These are phyloP conservation scores for Toxoplasma gondii DNA, from an alignment of 169 alveolate genomes.

Conservation along the genomic window DNA sequence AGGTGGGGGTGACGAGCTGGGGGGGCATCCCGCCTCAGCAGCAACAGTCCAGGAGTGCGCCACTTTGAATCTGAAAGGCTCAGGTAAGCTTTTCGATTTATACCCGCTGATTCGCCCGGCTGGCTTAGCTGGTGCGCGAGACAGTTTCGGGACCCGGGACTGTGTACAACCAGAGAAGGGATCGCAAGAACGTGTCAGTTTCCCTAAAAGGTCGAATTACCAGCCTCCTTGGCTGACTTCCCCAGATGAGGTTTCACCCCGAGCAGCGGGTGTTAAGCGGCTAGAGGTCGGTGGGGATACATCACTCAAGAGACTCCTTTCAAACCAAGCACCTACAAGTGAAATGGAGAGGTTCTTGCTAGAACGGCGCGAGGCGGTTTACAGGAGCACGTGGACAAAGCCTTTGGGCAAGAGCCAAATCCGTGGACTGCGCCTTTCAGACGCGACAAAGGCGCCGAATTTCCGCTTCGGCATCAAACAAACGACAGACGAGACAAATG, in stretches of 20 bases:
- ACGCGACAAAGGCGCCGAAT: neutral
- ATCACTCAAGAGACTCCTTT: neutral
- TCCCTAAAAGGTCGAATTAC: neutral
- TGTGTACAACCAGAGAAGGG: neutral
- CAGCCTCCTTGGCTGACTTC: neutral
- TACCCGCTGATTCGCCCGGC: neutral
- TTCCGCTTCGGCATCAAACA: conserved; percentile 41
- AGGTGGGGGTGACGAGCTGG: too few species aligned
- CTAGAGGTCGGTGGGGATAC: neutral
- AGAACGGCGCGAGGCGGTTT: neutral
- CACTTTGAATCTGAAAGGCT: too few species aligned
- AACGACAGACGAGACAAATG: conserved; percentile 17
- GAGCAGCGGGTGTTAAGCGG: neutral
- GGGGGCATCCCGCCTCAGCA: too few species aligned
- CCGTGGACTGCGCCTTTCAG: neutral
- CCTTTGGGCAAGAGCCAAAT: neutral
- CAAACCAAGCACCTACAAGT: neutral
- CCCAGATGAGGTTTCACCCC: neutral
- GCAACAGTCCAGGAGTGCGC: too few species aligned
- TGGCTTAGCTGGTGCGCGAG: neutral
- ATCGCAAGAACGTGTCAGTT: neutral
- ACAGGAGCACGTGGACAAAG: neutral
- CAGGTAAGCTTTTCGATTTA: neutral
- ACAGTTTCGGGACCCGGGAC: neutral
- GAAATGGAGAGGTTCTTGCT: neutral